Base-by-base conservation (phyloP, 768 basidiomycete genomes). In the Crepidotus variabilis region DNA sequence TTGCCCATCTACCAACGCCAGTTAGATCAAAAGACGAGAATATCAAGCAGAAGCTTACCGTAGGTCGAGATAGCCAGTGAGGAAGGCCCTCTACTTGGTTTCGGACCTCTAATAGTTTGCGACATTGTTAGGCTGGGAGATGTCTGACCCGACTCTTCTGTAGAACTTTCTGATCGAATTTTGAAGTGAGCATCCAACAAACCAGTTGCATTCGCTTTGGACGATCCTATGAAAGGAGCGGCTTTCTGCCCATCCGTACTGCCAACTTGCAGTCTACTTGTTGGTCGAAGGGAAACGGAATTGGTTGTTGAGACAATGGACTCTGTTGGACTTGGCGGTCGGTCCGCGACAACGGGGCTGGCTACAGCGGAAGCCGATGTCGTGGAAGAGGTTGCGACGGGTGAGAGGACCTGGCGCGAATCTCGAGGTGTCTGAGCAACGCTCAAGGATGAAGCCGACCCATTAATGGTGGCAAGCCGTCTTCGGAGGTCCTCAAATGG, bases 141-240 rank as follows among this genome's bases (percentile, higher is more conserved):
- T 0, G 88, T 83, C 62, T 87, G 74, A 3, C 91, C 94, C 0
- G 94, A 94, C 2, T 78, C 74, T 32, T 87, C 86, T 1, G 86
- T 81, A 2, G 87, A 88, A 2, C 78, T 78, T 20, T 91, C 88
- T 4, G 82, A 74, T 28, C 79, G 78, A 33, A 90, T 74, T 63
- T 85, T 83, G 1, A 83, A 80, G 47, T 92, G 87, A 0, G 88
- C 79, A 63, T 98, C 90, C 55, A 97, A 69, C 46, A 92, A 71
- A 0, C 96, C 96, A 8, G 85, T 79, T 0, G 90, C 96, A 64
- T 87, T 94, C 6, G 86, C 82, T 65, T 83, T 88, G 6, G 90
- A 91, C 2, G 94, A 89, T 1, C 90, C 94, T 39, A 98, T 74
- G 3, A 94, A 92, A 23, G 97, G 90, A 0, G 92, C 90, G 3